Evolutionary conservation across 2,329 filamentous ascomycete species (phyloP), one percentile per base, ranked within the genome.

Genomic region (Knufia petricola): DNA sequence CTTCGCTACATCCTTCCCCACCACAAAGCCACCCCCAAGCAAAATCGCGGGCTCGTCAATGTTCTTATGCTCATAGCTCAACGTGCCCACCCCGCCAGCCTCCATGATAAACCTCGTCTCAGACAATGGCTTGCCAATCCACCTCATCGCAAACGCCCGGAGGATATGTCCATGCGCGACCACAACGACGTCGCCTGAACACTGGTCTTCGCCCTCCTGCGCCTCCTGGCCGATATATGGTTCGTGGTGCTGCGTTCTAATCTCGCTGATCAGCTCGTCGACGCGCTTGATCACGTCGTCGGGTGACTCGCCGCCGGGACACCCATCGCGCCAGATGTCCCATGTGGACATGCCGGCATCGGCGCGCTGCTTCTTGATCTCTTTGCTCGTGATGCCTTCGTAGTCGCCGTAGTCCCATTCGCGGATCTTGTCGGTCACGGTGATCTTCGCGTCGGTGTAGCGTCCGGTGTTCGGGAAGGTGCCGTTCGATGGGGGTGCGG

Each of bases 151-250:
- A 64, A 95, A 87, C 0, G 87, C 86, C 13, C 89, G 75, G 46
- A 95, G 69, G 49, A 95, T 90, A 68, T 95, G 89, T 0, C 89
- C 89, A 63, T 95, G 89, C 19, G 87, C 89, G 4, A 95, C 87
- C 42, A 95, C 73, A 20, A 90, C 65, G 15, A 90, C 79, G 64
- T 90, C 85, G 13, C 77, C 69, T 13, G 64, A 52, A 34, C 51
- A 34, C n/a, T 43, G 36, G 8, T 61, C 71, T 53, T 62, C 69
- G 6, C 69, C 62, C 8, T 69, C 61, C 57, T 76, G 73, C 7
- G 75, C 76, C 55, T 69, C 61, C 57, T 76, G 73, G 6, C 75
- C 76, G 55, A 90, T 82, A 43, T 73, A 75, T 0, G 75, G 75
- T 2, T 65, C 65, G 57, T 88, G 85, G 66, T 75, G 83, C 55